Percentiles rank a stretch among this genome's conserved stretches.
Evolutionary conservation across 2,329 filamentous ascomycete genomes (phyloP).

Genomic region (Alternaria arborescens): DNA sequence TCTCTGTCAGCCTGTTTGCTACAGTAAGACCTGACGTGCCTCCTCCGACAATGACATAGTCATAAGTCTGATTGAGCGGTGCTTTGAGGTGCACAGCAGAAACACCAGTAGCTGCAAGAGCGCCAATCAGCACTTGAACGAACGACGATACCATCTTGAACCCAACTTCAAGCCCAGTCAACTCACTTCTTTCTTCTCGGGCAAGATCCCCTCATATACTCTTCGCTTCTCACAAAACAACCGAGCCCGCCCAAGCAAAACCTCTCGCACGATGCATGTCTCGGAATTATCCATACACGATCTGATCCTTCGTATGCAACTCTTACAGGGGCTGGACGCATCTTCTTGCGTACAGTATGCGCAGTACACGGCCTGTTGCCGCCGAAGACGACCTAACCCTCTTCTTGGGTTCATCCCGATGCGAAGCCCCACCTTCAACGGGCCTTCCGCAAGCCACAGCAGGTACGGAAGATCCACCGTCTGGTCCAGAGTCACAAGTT

Average conservation of each 20-base stretch:
- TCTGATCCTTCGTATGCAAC: neutral
- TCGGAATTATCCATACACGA: neutral
- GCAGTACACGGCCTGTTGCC: neutral
- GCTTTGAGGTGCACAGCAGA: neutral
- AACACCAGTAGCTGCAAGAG: neutral
- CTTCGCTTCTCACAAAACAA: neutral
- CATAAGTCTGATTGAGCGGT: constrained; percentile 18
- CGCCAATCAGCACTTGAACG: neutral
- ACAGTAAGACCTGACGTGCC: constrained; percentile 32
- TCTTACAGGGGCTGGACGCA: neutral
- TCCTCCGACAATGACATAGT: constrained; percentile 35
- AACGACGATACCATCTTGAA: neutral
- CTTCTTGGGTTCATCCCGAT: neutral
- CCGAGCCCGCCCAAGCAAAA: neutral
- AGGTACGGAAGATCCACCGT: neutral
- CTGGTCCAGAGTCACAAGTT: neutral
- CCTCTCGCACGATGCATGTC: neutral
- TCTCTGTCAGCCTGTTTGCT: constrained; percentile 30
- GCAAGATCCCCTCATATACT: neutral
- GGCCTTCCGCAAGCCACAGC: neutral
- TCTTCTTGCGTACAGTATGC: neutral
- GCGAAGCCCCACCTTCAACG: neutral
- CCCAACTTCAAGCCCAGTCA: no score
- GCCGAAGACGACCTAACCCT: neutral
- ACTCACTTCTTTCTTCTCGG: neutral